Evolutionary conservation across 2,329 filamentous ascomycete genomes (phyloP), one percentile per base, ranked within the genome.

Genomic region (Orbilia brochopaga): DNA sequence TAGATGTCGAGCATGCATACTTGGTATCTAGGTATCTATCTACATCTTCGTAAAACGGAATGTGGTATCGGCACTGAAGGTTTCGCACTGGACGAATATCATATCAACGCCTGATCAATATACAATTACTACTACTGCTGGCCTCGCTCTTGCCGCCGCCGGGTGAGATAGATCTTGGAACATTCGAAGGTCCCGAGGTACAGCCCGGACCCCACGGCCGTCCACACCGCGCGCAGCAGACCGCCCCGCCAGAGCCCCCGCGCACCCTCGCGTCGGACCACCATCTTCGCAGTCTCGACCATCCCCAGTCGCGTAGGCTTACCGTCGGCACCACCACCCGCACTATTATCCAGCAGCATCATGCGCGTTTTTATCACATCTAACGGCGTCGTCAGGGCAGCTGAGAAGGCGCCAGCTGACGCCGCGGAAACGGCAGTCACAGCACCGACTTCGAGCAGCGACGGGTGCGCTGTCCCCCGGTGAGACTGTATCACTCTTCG

Each of bases 281-380:
- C 85, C 74, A 89, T 83, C 74, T 81, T 83, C 2, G 87, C 86
- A 56, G 94, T 86, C 48, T 82, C 81, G 74, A 87, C 80, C 7
- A 85, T 82, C 37, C 55, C 63, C 69, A 61, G 23, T 54, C 75
- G 51, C 23, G 19, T 55, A 11, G 21, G 27, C 17, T 74, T 78
- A 73, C 21, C 80, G n/a, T 13, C 13, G n/a, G 37, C 37, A 13
- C 11, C 37, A 15, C 37, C 44, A 17, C 44, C 19, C 5, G 58
- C 65, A 78, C 13, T 81, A 82, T 44, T 54, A 0, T 87, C 87
- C 30, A 84, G 83, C 24, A 96, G 82, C 92, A 96, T 96, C 80
- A 96, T 89, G 55, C 90, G 82, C 74, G 92, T 96, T 82, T 96
- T 96, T 23, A 96, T 85, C 8, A 96, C 91, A 79, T 96, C 92